A percentile compares a stretch with the other conserved stretches of the same genome.
These are phyloP conservation scores for Oryza glumipatula DNA, from an alignment of 176 grass and related monocot species.

Conservation along the genomic window DNA sequence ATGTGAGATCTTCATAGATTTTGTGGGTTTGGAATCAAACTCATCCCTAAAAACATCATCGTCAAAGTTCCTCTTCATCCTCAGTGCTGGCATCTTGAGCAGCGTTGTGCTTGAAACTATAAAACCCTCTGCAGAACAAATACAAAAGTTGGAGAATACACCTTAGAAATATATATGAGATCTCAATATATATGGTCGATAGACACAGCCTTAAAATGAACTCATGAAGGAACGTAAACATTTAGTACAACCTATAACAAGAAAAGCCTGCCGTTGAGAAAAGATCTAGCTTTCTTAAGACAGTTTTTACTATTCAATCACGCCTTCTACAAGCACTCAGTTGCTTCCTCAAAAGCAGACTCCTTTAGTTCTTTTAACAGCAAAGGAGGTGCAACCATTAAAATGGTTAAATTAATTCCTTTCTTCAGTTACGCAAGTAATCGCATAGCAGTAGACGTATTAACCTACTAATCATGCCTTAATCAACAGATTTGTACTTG, in stretches of 20 bases:
- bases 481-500: background rate
- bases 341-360: constrained; percentile 32
- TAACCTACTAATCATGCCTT: constrained; percentile 3
- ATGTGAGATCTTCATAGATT: constrained; percentile 45
- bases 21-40: constrained; percentile 35
- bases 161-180: constrained; percentile 7
- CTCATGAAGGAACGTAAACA: constrained; percentile 19
- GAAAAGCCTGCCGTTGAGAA: constrained; percentile 12
- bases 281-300: constrained; percentile 14
- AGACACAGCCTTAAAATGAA: constrained; percentile 11
- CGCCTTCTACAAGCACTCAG: constrained; percentile 22
- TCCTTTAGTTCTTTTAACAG: constrained; percentile 42
- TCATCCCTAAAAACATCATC: constrained; percentile 41
- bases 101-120: constrained; percentile 9
- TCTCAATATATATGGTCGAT: background rate
- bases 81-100: constrained; percentile 72
- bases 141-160: constrained; percentile 16
- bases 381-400: constrained; percentile 21
- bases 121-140: constrained; percentile 19
- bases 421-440: background rate
- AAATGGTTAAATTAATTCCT: constrained; percentile 1
- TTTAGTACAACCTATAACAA: constrained; percentile 33
- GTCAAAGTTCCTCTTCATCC: constrained; percentile 63
- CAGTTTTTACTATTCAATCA: constrained; percentile 37
- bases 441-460: constrained; percentile 11